phyloP scores from a whole-genome alignment of 2,329 filamentous ascomycete genomes.

The Leptographium procerum region DNA sequence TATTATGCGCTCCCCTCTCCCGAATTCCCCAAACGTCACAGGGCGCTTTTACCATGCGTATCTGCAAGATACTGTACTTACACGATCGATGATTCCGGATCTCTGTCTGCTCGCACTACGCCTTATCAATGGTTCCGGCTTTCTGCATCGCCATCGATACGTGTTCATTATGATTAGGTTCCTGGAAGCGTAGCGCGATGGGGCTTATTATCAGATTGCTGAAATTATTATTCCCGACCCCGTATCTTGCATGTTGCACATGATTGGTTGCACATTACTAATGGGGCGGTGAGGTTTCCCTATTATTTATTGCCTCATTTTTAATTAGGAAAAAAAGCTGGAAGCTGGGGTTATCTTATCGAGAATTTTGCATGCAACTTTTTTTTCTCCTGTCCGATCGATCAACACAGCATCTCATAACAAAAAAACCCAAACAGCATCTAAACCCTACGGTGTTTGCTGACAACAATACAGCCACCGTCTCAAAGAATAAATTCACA shows the following conservation, averaged over 20 bases:
- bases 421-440: too few species aligned
- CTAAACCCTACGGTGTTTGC: too few species aligned
- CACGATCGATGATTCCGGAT: background rate
- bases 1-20: background rate
- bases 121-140: background rate
- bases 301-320: background rate
- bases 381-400: background rate
- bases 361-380: background rate
- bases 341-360: constrained; percentile 3
- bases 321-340: background rate
- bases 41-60: background rate
- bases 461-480: background rate
- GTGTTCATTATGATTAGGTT: background rate
- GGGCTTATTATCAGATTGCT: background rate
- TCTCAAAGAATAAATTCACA: too few species aligned
- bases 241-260: background rate
- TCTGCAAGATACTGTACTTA: background rate
- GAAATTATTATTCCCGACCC: too few species aligned
- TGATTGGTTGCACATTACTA: background rate
- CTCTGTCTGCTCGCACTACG: background rate
- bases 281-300: background rate
- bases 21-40: background rate
- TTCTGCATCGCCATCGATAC: background rate
- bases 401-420: too few species aligned
- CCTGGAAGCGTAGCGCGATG: background rate